Conservation (phyloP, 257 asterid species). For the Paulownia fortunei region DNA sequence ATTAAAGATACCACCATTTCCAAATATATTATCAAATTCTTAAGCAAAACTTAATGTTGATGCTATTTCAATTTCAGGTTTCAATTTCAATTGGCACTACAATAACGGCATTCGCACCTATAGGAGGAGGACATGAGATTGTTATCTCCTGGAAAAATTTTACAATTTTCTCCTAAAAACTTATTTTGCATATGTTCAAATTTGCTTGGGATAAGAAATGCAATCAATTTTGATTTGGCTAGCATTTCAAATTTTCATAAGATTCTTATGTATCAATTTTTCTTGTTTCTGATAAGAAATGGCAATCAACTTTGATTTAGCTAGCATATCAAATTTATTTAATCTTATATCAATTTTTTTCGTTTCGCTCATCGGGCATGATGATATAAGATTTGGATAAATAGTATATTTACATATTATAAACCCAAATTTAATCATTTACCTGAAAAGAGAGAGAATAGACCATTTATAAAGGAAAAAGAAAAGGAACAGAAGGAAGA, state of each 20-base stretch:
- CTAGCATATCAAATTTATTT: too few relatives aligned
- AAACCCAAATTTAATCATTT: too few relatives aligned
- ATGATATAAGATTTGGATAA: too few relatives aligned
- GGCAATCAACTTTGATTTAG: too few relatives aligned
- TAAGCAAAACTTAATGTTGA: not conserved
- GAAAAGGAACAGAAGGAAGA: too few relatives aligned
- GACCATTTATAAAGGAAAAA: too few relatives aligned
- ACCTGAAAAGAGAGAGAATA: too few relatives aligned
- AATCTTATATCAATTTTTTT: too few relatives aligned
- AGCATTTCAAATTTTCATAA: not conserved
- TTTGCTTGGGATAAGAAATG: not conserved
- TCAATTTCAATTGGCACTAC: conserved; percentile 36
- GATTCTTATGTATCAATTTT: not conserved
- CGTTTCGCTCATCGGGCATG: too few relatives aligned
- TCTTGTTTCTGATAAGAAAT: too few relatives aligned
- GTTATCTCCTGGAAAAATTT: conserved; percentile 25
- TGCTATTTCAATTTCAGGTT: conserved; percentile 28
- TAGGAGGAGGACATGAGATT: conserved; percentile 47
- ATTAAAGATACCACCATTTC: not conserved
- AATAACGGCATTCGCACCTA: conserved; percentile 43
- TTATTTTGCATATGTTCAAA: not conserved
- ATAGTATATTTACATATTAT: too few relatives aligned
- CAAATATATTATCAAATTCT: not conserved
- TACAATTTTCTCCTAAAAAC: conserved; percentile 29
- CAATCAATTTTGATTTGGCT: not conserved